Evolutionary conservation across 78 protist species (phyloP), one percentile per base, ranked within the genome.

Genomic region (Protostelium mycophagum): DNA sequence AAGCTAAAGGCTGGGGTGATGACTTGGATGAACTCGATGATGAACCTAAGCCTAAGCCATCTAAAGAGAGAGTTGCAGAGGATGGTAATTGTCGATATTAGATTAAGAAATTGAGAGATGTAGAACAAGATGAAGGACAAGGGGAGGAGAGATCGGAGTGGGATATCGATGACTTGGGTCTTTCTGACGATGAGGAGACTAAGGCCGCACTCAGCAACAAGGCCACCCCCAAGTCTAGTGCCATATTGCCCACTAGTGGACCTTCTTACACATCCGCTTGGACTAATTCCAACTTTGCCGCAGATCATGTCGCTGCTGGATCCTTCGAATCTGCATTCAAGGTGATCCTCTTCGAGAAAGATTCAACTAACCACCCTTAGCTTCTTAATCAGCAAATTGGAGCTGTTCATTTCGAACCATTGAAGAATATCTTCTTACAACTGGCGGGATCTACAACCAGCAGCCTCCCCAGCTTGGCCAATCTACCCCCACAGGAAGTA

Each of bases 271-370:
- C 63, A 1, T 91, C 93, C 87, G 36, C 38, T 35, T 97, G 99
- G 99, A 28, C 86, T 35, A 93, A 86, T 51, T 93, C 96, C 25
- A 63, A 37, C 73, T 88, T 95, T 25, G 96, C 98, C 0, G 96
- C 90, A 28, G 99, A 98, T 84, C 99, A 97, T 86, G 88, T 90
- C 28, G 98, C 99, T 0, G 98, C 99, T 0, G 99, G 99, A 23
- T 38, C 96, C 1, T 98, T 99, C 86, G 98, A 94, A 36, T 31
- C 91, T 10, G 98, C 97, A n/a, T 88, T 96, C 93, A 84, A 91
- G 83, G 34, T 96, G 85, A 37, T 34, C 84, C 83, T 87, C 16
- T 39, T 39, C 84, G 5, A 39, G 36, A 23, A 25, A 23, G 5
- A 23, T 36, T 5, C n/a, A 87, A 16, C 16, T 87, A 16, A 9